Percentiles rank a stretch among this genome's conserved stretches.
Conservation (phyloP, 2,329 filamentous ascomycete genomes). For the Fusarium sp. region DNA sequence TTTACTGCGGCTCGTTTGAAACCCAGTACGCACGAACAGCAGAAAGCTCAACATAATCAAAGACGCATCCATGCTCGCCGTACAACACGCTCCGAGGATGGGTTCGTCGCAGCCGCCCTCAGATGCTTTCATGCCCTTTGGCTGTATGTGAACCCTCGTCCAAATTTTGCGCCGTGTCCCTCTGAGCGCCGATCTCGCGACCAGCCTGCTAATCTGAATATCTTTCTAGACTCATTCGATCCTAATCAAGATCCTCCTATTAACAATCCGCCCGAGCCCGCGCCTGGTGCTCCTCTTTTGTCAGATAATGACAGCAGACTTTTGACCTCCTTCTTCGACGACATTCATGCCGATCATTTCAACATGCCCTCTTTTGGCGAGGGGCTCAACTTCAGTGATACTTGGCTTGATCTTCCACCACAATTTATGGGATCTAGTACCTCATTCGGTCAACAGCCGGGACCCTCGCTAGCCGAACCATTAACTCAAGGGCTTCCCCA, state of each 20-base stretch:
- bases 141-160: slow-evolving; percentile 66
- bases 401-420: slow-evolving; percentile 71
- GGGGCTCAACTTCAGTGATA: slow-evolving; percentile 61
- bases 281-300: slow-evolving; percentile 74
- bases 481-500: slow-evolving; percentile 40
- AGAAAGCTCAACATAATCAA: slow-evolving; percentile 32
- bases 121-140: slow-evolving; percentile 71
- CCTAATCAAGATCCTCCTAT: slow-evolving; percentile 60
- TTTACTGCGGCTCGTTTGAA: slow-evolving; percentile 16
- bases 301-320: slow-evolving; percentile 71
- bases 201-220: slow-evolving; percentile 45
- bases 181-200: neutral
- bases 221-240: slow-evolving; percentile 60
- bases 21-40: slow-evolving; percentile 17
- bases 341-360: slow-evolving; percentile 65
- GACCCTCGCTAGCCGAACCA: slow-evolving; percentile 46
- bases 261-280: slow-evolving; percentile 70
- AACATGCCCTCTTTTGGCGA: slow-evolving; percentile 64
- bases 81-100: slow-evolving; percentile 68
- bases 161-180: neutral
- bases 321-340: slow-evolving; percentile 69
- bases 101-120: slow-evolving; percentile 67
- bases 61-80: slow-evolving; percentile 68
- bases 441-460: slow-evolving; percentile 68
- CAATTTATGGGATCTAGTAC: slow-evolving; percentile 75